phyloP scores from a whole-genome alignment of 208 protist species.

The Acanthamoeba royreba region DNA sequence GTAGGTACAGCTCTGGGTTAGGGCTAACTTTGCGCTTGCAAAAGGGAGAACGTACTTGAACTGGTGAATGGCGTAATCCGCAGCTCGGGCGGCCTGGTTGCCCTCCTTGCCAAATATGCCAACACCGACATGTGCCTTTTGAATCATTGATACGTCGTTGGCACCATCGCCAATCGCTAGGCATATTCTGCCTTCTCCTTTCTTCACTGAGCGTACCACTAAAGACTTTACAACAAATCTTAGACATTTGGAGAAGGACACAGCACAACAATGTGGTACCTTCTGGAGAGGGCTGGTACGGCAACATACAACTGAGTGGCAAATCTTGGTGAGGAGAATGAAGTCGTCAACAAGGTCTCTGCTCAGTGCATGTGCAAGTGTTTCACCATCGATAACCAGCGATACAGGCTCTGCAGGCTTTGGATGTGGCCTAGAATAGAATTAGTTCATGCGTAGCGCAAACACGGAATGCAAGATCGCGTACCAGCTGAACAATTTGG shows the following conservation, averaged over 20 bases:
- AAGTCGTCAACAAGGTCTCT: neutral
- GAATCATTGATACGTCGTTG: conserved; percentile 84
- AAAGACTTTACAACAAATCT: no score
- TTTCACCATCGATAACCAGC: conserved; percentile 2
- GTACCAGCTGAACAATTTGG: no score
- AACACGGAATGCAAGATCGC: no score
- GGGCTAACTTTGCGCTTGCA: no score
- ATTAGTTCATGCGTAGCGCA: no score
- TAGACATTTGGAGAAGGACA: no score
- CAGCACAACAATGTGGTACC: no score
- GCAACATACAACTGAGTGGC: conserved; percentile 55
- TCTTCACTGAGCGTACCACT: conserved; percentile 67
- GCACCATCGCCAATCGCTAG: conserved; percentile 82
- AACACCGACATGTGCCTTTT: conserved; percentile 79
- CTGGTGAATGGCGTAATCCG: conserved; percentile 78
- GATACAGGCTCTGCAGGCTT: neutral
- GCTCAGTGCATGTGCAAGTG: neutral
- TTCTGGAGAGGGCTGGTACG: conserved; percentile 41
- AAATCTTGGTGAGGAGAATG: neutral
- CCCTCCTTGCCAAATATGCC: conserved; percentile 84
- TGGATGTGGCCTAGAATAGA: neutral
- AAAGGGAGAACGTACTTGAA: no score
- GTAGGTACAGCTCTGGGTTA: neutral
- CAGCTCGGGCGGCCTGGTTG: conserved; percentile 72
- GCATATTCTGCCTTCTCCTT: neutral